These are phyloP conservation scores for Xylaria bambusicola DNA, from an alignment of 495 filamentous ascomycete genomes.

Conservation along the genomic window DNA sequence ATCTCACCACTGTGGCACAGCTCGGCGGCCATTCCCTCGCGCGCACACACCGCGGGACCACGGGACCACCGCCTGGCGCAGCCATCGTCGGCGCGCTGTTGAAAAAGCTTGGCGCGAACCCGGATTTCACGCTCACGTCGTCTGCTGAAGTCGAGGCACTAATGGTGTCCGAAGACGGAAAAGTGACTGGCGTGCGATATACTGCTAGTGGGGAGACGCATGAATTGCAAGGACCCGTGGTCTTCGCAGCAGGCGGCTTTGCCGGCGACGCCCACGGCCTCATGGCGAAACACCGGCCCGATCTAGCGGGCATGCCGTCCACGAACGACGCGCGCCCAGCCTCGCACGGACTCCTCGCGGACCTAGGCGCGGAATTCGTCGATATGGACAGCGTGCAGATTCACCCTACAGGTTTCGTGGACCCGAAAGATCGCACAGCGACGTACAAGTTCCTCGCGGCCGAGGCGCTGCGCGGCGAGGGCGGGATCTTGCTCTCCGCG, in stretches of 20 bases:
- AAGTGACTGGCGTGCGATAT: slow-evolving; percentile 42
- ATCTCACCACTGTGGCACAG: slow-evolving; percentile 55
- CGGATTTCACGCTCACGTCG: slow-evolving; percentile 48
- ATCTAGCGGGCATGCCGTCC: slow-evolving; percentile 57
- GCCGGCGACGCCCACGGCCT: slow-evolving; percentile 58
- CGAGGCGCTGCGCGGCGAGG: slow-evolving; percentile 60
- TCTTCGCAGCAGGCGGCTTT: slow-evolving; percentile 61
- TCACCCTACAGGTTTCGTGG: slow-evolving; percentile 72
- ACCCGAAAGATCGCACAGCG: slow-evolving; percentile 50
- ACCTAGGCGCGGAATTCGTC: slow-evolving; percentile 50
- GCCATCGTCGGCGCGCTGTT: slow-evolving; percentile 55
- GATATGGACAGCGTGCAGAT: slow-evolving; percentile 63
- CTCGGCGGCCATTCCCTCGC: slow-evolving; percentile 55
- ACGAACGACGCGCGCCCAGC: slow-evolving; percentile 60
- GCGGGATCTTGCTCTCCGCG: slow-evolving; percentile 51
- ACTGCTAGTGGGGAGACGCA: slow-evolving; percentile 19
- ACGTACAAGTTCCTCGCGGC: slow-evolving; percentile 62
- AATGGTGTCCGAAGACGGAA: slow-evolving; percentile 27
- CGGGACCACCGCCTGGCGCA: slow-evolving; percentile 53
- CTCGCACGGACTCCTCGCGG: slow-evolving; percentile 48
- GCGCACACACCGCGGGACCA: slow-evolving; percentile 57
- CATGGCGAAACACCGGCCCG: slow-evolving; percentile 55
- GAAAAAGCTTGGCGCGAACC: slow-evolving; percentile 41
- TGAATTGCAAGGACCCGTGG: slow-evolving; percentile 51
- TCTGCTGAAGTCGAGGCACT: slow-evolving; percentile 49